Conservation (phyloP, 441 rosid genomes). For the Gossypium gossypioides region DNA sequence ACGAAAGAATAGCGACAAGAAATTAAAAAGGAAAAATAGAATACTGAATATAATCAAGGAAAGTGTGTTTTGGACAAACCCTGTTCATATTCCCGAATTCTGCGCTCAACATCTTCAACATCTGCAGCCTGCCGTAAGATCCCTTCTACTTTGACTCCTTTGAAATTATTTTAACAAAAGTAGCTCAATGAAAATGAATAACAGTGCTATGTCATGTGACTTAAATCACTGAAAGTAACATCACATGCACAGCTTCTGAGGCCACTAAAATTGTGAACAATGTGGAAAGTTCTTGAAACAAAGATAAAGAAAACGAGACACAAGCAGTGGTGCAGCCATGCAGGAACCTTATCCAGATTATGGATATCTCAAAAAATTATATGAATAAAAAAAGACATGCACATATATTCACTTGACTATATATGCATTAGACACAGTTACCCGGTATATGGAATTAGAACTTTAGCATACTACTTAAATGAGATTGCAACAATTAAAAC, state of each 20-base stretch:
- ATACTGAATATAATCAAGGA: constrained; percentile 10
- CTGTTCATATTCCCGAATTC: constrained; percentile 87
- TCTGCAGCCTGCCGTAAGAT: constrained; percentile 97
- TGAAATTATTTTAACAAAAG: constrained; percentile 25
- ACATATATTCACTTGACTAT: background rate
- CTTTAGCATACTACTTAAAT: background rate
- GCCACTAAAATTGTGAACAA: background rate
- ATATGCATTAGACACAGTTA: background rate
- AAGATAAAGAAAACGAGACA: background rate
- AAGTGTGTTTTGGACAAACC: constrained; percentile 37
- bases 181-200: background rate
- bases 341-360: background rate
- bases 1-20: background rate
- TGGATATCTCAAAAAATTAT: background rate
- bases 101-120: constrained; percentile 87
- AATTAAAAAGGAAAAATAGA: background rate
- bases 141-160: constrained; percentile 88
- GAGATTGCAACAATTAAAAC: constrained; percentile 4
- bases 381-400: background rate
- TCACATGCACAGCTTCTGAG: background rate
- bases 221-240: background rate
- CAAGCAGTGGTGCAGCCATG: background rate
- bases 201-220: background rate
- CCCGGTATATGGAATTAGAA: background rate
- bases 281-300: constrained; percentile 8